Evolutionary conservation across 176 grass and related monocot species (phyloP).

Genomic region (Stipa capillata): DNA sequence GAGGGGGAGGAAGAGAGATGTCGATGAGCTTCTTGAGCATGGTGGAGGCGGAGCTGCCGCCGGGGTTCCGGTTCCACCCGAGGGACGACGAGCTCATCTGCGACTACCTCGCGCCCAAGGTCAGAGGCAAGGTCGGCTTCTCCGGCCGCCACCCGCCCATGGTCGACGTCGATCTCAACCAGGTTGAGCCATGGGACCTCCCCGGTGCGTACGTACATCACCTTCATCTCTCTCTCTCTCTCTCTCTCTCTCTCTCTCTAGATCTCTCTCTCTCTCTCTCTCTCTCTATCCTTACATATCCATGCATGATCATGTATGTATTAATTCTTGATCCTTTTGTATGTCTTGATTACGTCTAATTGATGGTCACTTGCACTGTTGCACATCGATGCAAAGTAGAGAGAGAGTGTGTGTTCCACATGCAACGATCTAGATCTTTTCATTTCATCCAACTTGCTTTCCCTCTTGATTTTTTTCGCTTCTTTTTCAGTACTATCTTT

Average conservation of each 20-base stretch:
- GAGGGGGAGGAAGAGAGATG: neutral
- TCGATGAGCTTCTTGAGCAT: constrained; percentile 89
- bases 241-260: neutral
- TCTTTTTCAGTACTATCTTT: neutral
- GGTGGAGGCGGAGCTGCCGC: constrained; percentile 84
- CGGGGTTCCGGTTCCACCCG: constrained; percentile 93
- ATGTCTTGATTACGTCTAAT: neutral
- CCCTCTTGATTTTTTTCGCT: neutral
- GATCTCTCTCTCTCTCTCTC: neutral
- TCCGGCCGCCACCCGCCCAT: constrained; percentile 39
- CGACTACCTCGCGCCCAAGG: constrained; percentile 73
- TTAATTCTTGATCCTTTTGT: neutral
- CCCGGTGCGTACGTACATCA: constrained; percentile 38
- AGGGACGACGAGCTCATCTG: constrained; percentile 93
- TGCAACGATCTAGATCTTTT: neutral
- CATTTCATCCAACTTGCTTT: neutral
- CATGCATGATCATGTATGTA: neutral
- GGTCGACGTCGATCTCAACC: constrained; percentile 89
- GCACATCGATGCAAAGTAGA: neutral
- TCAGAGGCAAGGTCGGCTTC: constrained; percentile 29
- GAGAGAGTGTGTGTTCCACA: neutral
- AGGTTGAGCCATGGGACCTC: constrained; percentile 92
- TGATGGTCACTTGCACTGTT: neutral
- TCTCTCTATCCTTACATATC: neutral
- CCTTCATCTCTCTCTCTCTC: neutral